Evolutionary conservation across 495 filamentous ascomycete genomes (phyloP).

Genomic region (Xylaria intraflava): DNA sequence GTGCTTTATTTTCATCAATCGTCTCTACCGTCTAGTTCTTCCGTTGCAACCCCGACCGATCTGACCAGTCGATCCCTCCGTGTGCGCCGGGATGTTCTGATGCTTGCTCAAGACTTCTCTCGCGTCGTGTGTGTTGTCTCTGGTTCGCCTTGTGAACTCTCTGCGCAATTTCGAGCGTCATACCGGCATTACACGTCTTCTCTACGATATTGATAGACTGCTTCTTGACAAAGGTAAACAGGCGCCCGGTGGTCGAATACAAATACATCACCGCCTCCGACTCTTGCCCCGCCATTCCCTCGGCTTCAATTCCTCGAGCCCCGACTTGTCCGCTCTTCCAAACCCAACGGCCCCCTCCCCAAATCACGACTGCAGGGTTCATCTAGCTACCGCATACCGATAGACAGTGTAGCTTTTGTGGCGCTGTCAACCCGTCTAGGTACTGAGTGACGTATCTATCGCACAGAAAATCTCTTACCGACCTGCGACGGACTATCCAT

Average conservation of each 20-base stretch:
- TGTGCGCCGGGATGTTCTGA: conserved; percentile 16
- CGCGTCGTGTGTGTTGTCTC: not conserved
- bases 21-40: conserved; percentile 25
- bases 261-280: not conserved
- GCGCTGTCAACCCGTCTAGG: not conserved
- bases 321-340: conserved; percentile 2
- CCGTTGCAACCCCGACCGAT: conserved; percentile 16
- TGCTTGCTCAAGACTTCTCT: conserved; percentile 4
- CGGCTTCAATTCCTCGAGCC: conserved; percentile 12
- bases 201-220: conserved; percentile 9
- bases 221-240: not conserved
- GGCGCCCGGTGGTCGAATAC: not conserved
- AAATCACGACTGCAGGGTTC: not conserved
- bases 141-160: conserved; percentile 1
- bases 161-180: conserved; percentile 3
- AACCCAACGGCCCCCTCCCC: no score
- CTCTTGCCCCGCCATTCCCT: not conserved
- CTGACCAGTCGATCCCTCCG: conserved; percentile 14
- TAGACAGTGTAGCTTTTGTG: not conserved
- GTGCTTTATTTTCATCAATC: conserved; percentile 26
- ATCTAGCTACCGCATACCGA: not conserved
- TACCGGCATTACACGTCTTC: conserved; percentile 7
- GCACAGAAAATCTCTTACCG: not conserved
- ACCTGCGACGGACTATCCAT: not conserved
- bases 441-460: not conserved